Percentiles rank a stretch among this genome's conserved stretches.
Conservation (phyloP, 1,284 basidiomycete species). For the Bjerkandera adusta region DNA sequence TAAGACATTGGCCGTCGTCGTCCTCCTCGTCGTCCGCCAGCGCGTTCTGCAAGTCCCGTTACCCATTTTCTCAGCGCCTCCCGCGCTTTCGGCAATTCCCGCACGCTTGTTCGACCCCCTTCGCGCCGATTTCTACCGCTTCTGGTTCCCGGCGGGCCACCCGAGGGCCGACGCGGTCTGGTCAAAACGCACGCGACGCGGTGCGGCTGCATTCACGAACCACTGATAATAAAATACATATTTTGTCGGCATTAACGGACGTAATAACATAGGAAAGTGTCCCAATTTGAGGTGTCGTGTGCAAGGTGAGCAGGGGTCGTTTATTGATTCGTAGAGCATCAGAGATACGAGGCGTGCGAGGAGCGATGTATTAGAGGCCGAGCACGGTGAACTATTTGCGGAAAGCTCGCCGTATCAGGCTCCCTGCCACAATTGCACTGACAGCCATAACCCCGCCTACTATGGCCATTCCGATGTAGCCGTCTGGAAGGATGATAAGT, state of each 20-base stretch:
- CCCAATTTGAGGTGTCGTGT: no score
- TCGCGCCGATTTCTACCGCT: no score
- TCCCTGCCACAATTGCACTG: conserved; percentile 79
- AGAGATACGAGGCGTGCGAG: no score
- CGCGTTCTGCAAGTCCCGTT: conserved; percentile 7
- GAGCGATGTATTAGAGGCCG: conserved; percentile 7
- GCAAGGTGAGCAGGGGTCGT: no score
- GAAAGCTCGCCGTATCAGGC: conserved; percentile 81
- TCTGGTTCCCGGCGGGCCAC: no score
- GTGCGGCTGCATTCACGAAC: no score
- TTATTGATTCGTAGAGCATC: no score
- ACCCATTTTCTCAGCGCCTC: conserved; percentile 9
- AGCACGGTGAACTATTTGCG: conserved; percentile 52
- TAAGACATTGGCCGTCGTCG: conserved; percentile 45
- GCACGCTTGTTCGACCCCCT: neutral
- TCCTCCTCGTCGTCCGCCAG: conserved; percentile 18
- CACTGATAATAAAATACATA: no score
- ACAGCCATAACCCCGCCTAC: conserved; percentile 88
- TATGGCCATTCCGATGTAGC: conserved; percentile 93
- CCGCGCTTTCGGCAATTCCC: conserved; percentile 4
- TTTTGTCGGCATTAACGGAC: no score
- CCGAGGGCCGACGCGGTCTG: no score
- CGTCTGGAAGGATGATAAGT: conserved; percentile 50
- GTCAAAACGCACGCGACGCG: no score
- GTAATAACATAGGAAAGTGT: no score